Conservation (phyloP, 306 rosid genomes). For the Corylus heterophylla region DNA sequence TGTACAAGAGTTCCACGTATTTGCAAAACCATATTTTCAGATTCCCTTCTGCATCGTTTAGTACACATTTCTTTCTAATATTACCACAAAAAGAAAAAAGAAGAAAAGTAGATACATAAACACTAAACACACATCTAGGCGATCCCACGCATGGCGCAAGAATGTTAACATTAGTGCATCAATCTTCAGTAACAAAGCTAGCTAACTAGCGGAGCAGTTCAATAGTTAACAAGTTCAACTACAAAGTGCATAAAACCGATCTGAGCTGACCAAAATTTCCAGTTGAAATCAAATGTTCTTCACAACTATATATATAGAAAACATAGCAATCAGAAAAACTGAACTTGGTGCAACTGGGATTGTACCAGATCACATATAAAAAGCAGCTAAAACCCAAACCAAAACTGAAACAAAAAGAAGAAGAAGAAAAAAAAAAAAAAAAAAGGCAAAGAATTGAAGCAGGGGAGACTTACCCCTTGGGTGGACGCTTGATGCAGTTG, state of each 20-base stretch:
- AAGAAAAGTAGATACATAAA: too few species aligned
- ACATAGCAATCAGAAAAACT: background rate
- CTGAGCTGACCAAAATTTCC: background rate
- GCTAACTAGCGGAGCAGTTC: background rate
- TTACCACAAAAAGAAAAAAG: too few species aligned
- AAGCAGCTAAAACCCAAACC: background rate
- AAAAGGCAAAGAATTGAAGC: background rate
- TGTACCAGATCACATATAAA: background rate
- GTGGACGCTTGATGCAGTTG: slow-evolving; percentile 28
- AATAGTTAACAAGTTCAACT: background rate
- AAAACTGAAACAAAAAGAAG: background rate
- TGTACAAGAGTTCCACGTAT: background rate
- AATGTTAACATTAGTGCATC: too few species aligned
- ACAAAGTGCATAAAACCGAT: background rate
- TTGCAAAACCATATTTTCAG: background rate
- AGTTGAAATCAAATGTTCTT: background rate
- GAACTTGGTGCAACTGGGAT: background rate
- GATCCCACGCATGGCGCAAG: too few species aligned
- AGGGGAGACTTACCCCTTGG: slow-evolving; percentile 31
- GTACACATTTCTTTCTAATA: too few species aligned
- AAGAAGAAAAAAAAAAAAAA: background rate
- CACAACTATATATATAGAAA: background rate
- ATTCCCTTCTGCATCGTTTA: background rate
- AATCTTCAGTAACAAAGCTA: too few species aligned
- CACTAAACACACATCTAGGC: too few species aligned